Evolutionary conservation across 2,329 filamentous ascomycete genomes (phyloP), one percentile per base, ranked within the genome.

Genomic region (Colletotrichum musae): DNA sequence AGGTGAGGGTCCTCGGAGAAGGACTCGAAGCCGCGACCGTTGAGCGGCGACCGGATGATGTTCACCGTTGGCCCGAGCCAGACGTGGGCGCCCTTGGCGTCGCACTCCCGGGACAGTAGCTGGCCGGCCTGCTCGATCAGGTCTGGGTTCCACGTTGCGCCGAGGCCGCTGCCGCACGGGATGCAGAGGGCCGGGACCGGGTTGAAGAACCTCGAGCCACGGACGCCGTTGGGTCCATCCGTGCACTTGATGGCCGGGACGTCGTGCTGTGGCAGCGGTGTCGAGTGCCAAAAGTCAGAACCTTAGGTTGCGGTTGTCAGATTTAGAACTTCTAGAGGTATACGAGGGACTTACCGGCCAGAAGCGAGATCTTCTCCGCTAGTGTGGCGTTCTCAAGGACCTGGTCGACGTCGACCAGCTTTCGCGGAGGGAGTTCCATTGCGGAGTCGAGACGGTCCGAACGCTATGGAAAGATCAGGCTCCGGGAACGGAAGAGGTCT

Each of bases 211-310:
- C 87, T 88, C 48, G 87, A 89, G 61, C 91, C 91, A 71, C 91
- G 85, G 41, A 91, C 87, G 60, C 91, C 91, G 76, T 92, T 93
- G 36, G 92, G 91, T 0, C 91, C 91, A 73, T 93, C 91, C 39
- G 89, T 88, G 54, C 91, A 84, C 53, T 91, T 88, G 45, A 93
- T 82, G 0, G 90, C 88, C 3, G 90, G 91, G 32, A 93, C 84
- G 1, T 87, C 86, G 73, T 90, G 84, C 18, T 87, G 77, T 10
- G 88, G 87, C 6, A 92, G 81, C 10, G 86, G 78, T 71, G 88
- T 86, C 39, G 91, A 91, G 75, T 92, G 89, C 91, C 91, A 93
- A 74, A 92, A 92, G 78, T 93, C 90, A 71, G 87, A 85, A 63
- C 89, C 89, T 87, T 64, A 4, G 21, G 16, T 21, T 28, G 6